Conservation (phyloP, 768 basidiomycete species). For the Omphalotus guepiniiformis region DNA sequence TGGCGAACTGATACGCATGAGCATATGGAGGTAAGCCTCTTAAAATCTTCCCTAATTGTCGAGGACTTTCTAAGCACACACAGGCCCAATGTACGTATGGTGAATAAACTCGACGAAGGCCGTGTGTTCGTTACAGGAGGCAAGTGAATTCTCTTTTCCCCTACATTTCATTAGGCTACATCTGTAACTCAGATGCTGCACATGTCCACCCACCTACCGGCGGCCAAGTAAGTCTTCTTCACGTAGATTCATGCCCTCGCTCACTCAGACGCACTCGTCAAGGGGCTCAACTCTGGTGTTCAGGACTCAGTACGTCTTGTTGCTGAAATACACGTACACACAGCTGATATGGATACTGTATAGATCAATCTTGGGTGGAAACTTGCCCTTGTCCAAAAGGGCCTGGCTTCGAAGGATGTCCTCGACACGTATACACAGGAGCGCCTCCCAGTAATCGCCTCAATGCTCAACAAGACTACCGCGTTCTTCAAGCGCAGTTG, state of each 20-base stretch:
- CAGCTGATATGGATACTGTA: no score
- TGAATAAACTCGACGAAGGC: slow-evolving; percentile 19
- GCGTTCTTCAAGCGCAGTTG: slow-evolving; percentile 13
- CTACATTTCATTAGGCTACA: neutral
- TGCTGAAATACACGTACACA: neutral
- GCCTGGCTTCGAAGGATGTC: slow-evolving; percentile 14
- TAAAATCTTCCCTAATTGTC: neutral
- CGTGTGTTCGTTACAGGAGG: slow-evolving; percentile 23
- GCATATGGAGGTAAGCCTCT: slow-evolving; percentile 17
- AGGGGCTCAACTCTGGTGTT: slow-evolving; percentile 25
- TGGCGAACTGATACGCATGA: slow-evolving; percentile 19
- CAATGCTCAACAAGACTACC: slow-evolving; percentile 23
- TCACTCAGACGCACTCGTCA: slow-evolving; percentile 10
- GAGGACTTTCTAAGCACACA: neutral
- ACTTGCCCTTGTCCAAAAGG: slow-evolving; percentile 23
- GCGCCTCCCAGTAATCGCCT: slow-evolving; percentile 26
- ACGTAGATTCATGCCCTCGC: neutral
- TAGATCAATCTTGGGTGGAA: slow-evolving; percentile 29
- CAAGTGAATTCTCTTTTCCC: slow-evolving; percentile 8
- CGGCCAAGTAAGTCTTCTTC: slow-evolving; percentile 18
- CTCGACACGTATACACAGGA: slow-evolving; percentile 22
- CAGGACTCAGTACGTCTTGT: slow-evolving; percentile 21
- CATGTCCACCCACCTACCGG: slow-evolving; percentile 21
- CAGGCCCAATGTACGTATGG: slow-evolving; percentile 25
- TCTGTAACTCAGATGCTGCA: slow-evolving; percentile 14